phyloP scores from a whole-genome alignment of 1,284 basidiomycete species.

The Trametes hirsuta region DNA sequence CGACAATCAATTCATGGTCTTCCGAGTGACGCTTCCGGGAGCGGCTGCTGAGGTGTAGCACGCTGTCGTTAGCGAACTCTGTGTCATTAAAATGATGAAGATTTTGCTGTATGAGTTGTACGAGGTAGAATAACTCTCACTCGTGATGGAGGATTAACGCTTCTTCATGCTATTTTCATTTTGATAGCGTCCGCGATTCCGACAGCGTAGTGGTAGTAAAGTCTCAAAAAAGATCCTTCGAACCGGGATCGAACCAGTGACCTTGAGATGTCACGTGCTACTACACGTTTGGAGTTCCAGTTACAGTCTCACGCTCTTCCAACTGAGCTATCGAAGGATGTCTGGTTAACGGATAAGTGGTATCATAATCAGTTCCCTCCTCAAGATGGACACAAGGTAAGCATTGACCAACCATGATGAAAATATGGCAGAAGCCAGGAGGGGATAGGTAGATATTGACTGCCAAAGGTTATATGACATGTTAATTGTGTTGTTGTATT shows the following conservation, averaged over 20 bases:
- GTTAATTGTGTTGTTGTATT: too few species aligned
- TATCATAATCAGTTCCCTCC: too few species aligned
- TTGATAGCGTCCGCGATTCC: too few species aligned
- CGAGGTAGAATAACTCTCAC: not conserved
- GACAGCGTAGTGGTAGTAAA: not conserved
- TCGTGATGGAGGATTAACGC: too few species aligned
- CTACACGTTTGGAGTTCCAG: not conserved
- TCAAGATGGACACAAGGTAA: too few species aligned
- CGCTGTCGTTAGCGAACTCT: not conserved
- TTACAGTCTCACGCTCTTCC: conserved; percentile 34
- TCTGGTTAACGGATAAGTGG: too few species aligned
- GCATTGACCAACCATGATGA: too few species aligned
- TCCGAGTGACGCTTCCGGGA: conserved; percentile 63
- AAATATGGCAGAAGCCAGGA: too few species aligned
- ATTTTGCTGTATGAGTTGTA: not conserved
- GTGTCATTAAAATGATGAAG: not conserved
- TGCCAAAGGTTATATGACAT: too few species aligned
- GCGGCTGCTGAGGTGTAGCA: conserved; percentile 1
- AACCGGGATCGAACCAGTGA: conserved; percentile 27
- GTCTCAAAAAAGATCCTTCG: conserved; percentile 20
- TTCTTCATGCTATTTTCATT: too few species aligned
- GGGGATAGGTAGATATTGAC: too few species aligned
- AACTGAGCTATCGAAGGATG: conserved; percentile 33
- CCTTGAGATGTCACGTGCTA: conserved; percentile 4
- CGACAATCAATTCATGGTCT: conserved; percentile 71